Evolutionary conservation across 2,329 filamentous ascomycete species (phyloP).

Genomic region (Cercospora zeae-maydis): DNA sequence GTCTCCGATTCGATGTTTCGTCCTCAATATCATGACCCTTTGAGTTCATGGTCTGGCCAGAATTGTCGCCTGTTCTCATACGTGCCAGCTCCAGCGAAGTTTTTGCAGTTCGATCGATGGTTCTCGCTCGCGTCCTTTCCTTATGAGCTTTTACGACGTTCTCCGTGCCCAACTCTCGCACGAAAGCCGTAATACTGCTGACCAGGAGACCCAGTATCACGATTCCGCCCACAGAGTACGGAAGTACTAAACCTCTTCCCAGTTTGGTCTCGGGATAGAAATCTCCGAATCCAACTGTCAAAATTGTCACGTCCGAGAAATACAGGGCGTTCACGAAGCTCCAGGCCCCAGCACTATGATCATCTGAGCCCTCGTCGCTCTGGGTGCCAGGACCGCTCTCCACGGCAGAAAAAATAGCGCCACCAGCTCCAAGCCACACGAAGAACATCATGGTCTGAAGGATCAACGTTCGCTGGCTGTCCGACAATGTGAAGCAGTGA

Average conservation of each 20-base stretch:
- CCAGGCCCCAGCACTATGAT: constrained; percentile 46
- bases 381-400: constrained; percentile 47
- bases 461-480: constrained; percentile 81
- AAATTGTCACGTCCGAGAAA: constrained; percentile 66
- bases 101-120: constrained; percentile 53
- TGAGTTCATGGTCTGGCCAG: constrained; percentile 12
- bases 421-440: constrained; percentile 74
- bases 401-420: constrained; percentile 67
- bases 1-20: constrained; percentile 5
- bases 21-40: constrained; percentile 17
- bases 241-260: constrained; percentile 70
- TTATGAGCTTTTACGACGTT: constrained; percentile 61
- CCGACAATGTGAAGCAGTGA: constrained; percentile 73
- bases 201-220: constrained; percentile 83
- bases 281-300: constrained; percentile 62
- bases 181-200: constrained; percentile 69
- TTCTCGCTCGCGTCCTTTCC: constrained; percentile 52
- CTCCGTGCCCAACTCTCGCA: constrained; percentile 56
- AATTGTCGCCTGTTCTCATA: constrained; percentile 7
- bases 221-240: constrained; percentile 77
- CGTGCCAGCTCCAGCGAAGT: constrained; percentile 48
- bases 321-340: constrained; percentile 66
- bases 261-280: constrained; percentile 55
- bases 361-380: not conserved
- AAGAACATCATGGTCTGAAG: constrained; percentile 85